Conservation (phyloP, 2,329 filamentous ascomycete genomes). For the Calonectria ilicicola region DNA sequence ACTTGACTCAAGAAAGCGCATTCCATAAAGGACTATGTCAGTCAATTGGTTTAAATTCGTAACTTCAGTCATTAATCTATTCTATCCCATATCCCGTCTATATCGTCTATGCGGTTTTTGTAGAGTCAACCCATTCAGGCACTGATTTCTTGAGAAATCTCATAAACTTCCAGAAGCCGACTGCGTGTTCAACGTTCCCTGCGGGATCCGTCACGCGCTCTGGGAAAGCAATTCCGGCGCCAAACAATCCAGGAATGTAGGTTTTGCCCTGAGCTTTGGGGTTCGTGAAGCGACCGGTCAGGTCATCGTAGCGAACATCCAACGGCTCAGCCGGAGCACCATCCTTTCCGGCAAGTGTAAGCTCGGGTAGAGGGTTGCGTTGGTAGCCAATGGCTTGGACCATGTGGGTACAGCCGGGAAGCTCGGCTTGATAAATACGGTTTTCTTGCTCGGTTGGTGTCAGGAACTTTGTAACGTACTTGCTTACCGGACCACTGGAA, state of each 20-base stretch:
- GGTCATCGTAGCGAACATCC: slow-evolving; percentile 57
- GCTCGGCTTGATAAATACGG: slow-evolving; percentile 56
- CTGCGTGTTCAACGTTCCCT: slow-evolving; percentile 71
- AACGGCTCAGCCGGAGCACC: slow-evolving; percentile 49
- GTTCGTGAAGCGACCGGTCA: slow-evolving; percentile 30
- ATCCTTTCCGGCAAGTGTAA: slow-evolving; percentile 48
- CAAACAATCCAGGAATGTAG: slow-evolving; percentile 65
- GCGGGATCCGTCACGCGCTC: slow-evolving; percentile 70
- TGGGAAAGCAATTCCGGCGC: slow-evolving; percentile 73
- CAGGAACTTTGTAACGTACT: slow-evolving; percentile 60
- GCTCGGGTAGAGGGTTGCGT: slow-evolving; percentile 60
- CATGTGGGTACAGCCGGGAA: slow-evolving; percentile 64
- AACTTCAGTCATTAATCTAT: not conserved
- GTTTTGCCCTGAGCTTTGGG: slow-evolving; percentile 27
- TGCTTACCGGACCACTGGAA: slow-evolving; percentile 56
- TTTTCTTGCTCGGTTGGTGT: slow-evolving; percentile 56
- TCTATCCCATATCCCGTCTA: not conserved
- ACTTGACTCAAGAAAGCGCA: no score
- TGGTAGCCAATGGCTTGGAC: slow-evolving; percentile 72
- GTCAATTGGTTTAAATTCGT: not conserved
- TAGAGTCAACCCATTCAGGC: slow-evolving; percentile 45
- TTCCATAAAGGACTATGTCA: no score
- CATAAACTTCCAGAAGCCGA: slow-evolving; percentile 76
- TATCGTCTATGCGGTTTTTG: not conserved
- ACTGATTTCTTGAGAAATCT: slow-evolving; percentile 67